Conservation (phyloP, 164 flowering plant species). For the Cinnamomum micranthum region DNA sequence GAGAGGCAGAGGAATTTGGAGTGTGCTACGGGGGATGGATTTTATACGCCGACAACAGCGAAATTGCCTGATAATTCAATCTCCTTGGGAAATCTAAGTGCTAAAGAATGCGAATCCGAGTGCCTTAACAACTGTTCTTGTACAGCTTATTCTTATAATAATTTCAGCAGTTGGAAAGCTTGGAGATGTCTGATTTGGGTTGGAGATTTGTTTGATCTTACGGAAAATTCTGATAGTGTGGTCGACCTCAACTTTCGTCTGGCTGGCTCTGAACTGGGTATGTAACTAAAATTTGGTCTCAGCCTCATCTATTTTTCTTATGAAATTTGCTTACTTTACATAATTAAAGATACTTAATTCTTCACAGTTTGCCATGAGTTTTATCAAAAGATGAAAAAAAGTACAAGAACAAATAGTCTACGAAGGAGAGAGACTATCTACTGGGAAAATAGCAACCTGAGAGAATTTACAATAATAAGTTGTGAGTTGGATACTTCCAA, state of each 20-base stretch:
- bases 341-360: not conserved
- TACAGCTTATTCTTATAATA: not conserved
- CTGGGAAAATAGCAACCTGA: no score
- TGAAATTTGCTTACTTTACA: no score
- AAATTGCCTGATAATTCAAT: slow-evolving; percentile 28
- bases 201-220: not conserved
- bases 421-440: no score
- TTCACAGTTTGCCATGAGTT: not conserved
- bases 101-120: not conserved
- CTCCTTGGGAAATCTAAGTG: not conserved
- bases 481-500: no score
- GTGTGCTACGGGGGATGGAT: slow-evolving; percentile 18
- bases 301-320: no score
- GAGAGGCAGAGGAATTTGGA: slow-evolving; percentile 8
- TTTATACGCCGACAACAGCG: slow-evolving; percentile 4
- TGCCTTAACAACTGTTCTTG: not conserved
- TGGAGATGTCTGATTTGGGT: not conserved
- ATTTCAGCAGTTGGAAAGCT: not conserved
- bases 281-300: not conserved
- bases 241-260: not conserved
- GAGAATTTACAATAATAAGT: no score
- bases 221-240: not conserved
- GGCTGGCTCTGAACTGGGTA: not conserved
- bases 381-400: no score
- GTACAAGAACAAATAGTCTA: no score